phyloP scores from a whole-genome alignment of 2,329 filamentous ascomycete species.

The Ophiostoma montium region DNA sequence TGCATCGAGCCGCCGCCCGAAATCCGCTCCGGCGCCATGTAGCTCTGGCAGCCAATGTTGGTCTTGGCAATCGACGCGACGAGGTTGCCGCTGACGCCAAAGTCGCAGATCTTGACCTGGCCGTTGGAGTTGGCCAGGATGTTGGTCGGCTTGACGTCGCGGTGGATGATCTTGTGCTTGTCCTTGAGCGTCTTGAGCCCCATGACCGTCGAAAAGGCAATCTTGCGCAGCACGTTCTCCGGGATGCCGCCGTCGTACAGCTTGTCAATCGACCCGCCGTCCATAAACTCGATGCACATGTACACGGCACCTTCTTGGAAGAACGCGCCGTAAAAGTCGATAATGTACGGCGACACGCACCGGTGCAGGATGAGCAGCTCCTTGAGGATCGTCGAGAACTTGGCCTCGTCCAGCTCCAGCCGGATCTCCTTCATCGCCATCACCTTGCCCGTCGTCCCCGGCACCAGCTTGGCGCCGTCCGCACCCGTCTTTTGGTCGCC shows the following conservation, averaged over 20 bases:
- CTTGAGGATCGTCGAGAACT: constrained; percentile 95
- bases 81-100: constrained; percentile 90
- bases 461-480: constrained; percentile 3
- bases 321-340: constrained; percentile 97
- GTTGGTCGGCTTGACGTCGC: constrained; percentile 98
- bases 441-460: constrained; percentile 54
- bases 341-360: constrained; percentile 89
- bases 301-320: constrained; percentile 98
- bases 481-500: background rate
- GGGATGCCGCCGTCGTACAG: constrained; percentile 83
- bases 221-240: constrained; percentile 76
- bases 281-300: constrained; percentile 99
- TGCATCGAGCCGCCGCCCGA: constrained; percentile 69
- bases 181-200: constrained; percentile 90
- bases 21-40: constrained; percentile 96
- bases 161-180: constrained; percentile 97
- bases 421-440: constrained; percentile 99
- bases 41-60: constrained; percentile 97
- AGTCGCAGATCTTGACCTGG: constrained; percentile 96
- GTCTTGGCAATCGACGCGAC: constrained; percentile 97
- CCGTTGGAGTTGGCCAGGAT: constrained; percentile 82
- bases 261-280: constrained; percentile 95
- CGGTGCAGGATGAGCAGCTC: constrained; percentile 92
- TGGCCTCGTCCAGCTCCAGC: constrained; percentile 87
- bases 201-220: constrained; percentile 78